These are phyloP conservation scores for Chenopodium suecicum DNA, from an alignment of 148 eudicot genomes.

Conservation along the genomic window DNA sequence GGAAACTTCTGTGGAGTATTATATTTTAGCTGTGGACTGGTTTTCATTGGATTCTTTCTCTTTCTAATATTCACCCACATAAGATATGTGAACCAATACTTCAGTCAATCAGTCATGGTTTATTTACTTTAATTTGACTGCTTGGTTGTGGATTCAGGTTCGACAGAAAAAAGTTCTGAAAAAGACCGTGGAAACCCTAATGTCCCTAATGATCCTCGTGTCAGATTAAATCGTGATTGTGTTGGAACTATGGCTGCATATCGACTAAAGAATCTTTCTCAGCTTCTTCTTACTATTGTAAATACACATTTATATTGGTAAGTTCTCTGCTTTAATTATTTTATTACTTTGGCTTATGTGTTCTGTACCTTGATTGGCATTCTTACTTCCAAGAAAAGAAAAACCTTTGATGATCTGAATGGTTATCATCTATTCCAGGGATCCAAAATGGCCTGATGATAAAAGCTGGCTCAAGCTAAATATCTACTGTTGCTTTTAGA, in stretches of 20 bases:
- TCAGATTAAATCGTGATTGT: constrained; percentile 92
- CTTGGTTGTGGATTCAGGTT: constrained; percentile 32
- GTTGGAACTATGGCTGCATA: constrained; percentile 89
- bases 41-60: background rate
- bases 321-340: background rate
- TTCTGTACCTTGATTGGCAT: background rate
- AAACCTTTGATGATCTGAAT: background rate
- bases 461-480: constrained; percentile 83
- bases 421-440: constrained; percentile 48
- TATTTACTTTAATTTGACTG: background rate
- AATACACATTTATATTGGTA: constrained; percentile 94
- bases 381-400: background rate
- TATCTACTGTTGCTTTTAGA: constrained; percentile 72
- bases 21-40: background rate
- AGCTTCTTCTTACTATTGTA: constrained; percentile 60
- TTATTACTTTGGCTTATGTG: no score
- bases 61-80: background rate
- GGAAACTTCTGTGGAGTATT: background rate
- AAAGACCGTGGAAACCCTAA: constrained; percentile 57
- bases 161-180: constrained; percentile 26
- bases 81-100: no score
- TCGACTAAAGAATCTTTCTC: constrained; percentile 57
- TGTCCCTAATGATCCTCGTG: constrained; percentile 56
- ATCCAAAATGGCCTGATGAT: constrained; percentile 92
- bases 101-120: background rate